phyloP scores from a whole-genome alignment of 176 grass and related monocot genomes.

The Oryza brachyantha region DNA sequence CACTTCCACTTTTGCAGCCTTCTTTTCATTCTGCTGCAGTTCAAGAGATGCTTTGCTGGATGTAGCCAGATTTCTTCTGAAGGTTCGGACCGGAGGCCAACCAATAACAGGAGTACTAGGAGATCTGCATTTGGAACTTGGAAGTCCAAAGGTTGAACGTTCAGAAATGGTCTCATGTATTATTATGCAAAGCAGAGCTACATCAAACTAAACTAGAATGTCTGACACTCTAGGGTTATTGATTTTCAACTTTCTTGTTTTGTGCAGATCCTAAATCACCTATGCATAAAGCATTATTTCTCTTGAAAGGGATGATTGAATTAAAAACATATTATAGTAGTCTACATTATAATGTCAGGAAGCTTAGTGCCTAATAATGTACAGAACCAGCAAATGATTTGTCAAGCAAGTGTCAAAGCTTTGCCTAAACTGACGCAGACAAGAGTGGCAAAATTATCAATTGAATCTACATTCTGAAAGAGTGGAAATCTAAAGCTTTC shows the following conservation, averaged over 20 bases:
- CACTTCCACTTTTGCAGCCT: slow-evolving; percentile 20
- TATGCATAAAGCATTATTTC: background rate
- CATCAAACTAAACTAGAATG: background rate
- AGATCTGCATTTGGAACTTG: slow-evolving; percentile 34
- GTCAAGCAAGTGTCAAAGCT: background rate
- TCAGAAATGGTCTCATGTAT: background rate
- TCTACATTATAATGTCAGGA: background rate
- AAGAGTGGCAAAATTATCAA: no score
- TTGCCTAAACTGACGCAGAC: background rate
- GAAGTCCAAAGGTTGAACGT: background rate
- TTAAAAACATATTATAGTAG: background rate
- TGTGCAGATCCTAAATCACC: background rate
- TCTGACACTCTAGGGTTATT: background rate
- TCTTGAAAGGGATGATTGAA: background rate
- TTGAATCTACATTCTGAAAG: no score
- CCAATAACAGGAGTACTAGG: slow-evolving; percentile 56
- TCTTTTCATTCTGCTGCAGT: slow-evolving; percentile 32
- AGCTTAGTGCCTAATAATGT: background rate
- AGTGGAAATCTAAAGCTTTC: no score
- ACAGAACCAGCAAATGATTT: background rate
- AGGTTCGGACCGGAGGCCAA: slow-evolving; percentile 78
- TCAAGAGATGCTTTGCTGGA: slow-evolving; percentile 40
- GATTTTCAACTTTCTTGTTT: background rate
- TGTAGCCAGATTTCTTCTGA: slow-evolving; percentile 75
- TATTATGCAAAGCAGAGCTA: background rate